Evolutionary conservation across 108 stramenopile species (phyloP).

Genomic region (Skeletonema tropicum): DNA sequence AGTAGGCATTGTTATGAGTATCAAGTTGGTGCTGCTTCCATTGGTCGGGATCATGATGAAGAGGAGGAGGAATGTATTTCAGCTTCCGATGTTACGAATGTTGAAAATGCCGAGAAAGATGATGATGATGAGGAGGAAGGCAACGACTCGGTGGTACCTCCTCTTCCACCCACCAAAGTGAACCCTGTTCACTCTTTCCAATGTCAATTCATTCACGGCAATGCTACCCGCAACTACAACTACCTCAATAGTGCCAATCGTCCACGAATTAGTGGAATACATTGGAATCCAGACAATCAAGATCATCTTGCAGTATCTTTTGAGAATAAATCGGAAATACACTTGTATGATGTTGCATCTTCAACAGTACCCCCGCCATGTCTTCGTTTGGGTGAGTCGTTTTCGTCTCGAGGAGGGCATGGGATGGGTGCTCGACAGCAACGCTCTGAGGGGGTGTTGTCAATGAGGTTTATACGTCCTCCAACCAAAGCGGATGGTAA

Average conservation of each 20-base stretch:
- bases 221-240: too few relatives aligned
- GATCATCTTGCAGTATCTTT: conserved; percentile 45
- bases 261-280: conserved; percentile 33
- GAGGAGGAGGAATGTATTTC: background rate
- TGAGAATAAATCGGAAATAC: conserved; percentile 39
- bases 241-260: background rate
- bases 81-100: background rate
- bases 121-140: background rate
- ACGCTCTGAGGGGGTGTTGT: conserved; percentile 28
- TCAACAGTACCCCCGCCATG: conserved; percentile 26
- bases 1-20: background rate
- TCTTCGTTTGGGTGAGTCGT: conserved; percentile 22
- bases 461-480: conserved; percentile 12
- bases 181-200: conserved; percentile 32
- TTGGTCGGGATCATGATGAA: background rate
- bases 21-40: background rate
- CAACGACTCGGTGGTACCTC: background rate
- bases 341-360: conserved; percentile 38
- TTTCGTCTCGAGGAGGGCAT: background rate
- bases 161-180: conserved; percentile 14
- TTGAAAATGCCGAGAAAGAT: background rate
- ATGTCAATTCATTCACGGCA: conserved; percentile 1
- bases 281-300: conserved; percentile 49
- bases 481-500: background rate
- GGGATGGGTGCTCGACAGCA: background rate